A percentile compares a stretch with the other conserved stretches of the same genome.
These are phyloP conservation scores for Miscanthus lutarioriparius DNA, from an alignment of 176 grass and related monocot genomes.

Conservation along the genomic window DNA sequence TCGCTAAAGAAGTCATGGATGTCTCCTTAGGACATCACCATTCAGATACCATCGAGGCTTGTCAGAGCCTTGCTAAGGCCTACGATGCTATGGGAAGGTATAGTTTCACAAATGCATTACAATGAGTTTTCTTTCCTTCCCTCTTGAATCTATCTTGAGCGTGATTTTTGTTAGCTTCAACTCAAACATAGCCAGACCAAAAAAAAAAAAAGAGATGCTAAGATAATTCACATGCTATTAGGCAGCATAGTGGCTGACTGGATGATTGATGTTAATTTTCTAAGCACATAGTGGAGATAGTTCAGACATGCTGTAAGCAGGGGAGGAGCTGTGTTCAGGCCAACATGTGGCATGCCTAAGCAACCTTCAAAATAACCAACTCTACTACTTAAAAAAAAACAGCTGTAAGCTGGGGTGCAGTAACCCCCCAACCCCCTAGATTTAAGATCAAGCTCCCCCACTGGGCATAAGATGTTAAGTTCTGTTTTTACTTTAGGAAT, in stretches of 20 bases:
- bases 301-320: background rate
- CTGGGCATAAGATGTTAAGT: background rate
- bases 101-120: background rate
- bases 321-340: background rate
- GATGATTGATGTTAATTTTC: background rate
- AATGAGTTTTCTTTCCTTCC: background rate
- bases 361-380: background rate
- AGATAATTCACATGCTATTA: slow-evolving; percentile 8
- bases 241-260: background rate
- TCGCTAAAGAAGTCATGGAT: slow-evolving; percentile 84
- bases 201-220: background rate
- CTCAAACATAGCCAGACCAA: background rate
- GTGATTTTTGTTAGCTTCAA: background rate
- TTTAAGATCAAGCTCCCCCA: background rate
- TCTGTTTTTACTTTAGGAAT: background rate
- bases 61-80: slow-evolving; percentile 90
- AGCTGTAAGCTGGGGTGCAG: background rate
- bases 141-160: background rate
- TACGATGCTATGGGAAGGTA: slow-evolving; percentile 85
- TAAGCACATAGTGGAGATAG: background rate
- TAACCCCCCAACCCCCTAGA: background rate
- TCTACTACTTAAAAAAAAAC: background rate
- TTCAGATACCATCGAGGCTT: slow-evolving; percentile 79
- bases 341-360: background rate
- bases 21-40: slow-evolving; percentile 77